Conservation (phyloP, 1,284 basidiomycete genomes). For the Papiliotrema laurentii region DNA sequence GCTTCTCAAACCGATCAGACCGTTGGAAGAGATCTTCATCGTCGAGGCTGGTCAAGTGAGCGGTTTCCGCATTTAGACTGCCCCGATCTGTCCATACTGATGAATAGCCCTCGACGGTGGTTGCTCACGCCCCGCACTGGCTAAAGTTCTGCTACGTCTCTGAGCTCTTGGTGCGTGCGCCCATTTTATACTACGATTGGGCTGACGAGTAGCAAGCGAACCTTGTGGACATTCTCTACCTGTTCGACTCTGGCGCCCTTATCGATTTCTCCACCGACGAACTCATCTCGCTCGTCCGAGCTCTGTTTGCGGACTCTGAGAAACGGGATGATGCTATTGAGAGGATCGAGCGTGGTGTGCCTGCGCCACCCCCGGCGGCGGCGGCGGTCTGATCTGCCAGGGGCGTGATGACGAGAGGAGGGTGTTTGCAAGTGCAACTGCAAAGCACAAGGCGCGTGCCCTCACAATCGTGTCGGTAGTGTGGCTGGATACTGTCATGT, state of each 20-base stretch:
- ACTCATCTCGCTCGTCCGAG: constrained; percentile 72
- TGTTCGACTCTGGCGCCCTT: constrained; percentile 85
- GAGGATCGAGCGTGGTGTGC: constrained; percentile 22
- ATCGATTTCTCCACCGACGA: constrained; percentile 86
- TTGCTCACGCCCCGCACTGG: constrained; percentile 77
- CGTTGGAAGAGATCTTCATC: constrained; percentile 70
- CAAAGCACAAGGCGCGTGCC: no score
- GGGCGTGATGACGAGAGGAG: no score
- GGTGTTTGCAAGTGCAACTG: no score
- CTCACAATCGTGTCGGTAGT: no score
- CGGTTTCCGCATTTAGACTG: neutral
- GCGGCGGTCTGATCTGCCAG: no score
- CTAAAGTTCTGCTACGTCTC: constrained; percentile 89
- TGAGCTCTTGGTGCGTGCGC: constrained; percentile 68
- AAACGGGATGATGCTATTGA: constrained; percentile 54
- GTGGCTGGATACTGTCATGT: no score
- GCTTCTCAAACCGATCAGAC: constrained; percentile 71
- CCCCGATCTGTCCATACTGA: no score
- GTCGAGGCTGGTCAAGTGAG: constrained; percentile 8
- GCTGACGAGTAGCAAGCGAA: constrained; percentile 54
- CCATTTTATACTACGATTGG: constrained; percentile 1
- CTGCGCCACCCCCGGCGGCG: no score
- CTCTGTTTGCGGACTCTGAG: constrained; percentile 86
- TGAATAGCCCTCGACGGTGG: constrained; percentile 27
- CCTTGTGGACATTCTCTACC: constrained; percentile 87